Evolutionary conservation across 2,329 filamentous ascomycete genomes (phyloP).

Genomic region (Alternaria viburni): DNA sequence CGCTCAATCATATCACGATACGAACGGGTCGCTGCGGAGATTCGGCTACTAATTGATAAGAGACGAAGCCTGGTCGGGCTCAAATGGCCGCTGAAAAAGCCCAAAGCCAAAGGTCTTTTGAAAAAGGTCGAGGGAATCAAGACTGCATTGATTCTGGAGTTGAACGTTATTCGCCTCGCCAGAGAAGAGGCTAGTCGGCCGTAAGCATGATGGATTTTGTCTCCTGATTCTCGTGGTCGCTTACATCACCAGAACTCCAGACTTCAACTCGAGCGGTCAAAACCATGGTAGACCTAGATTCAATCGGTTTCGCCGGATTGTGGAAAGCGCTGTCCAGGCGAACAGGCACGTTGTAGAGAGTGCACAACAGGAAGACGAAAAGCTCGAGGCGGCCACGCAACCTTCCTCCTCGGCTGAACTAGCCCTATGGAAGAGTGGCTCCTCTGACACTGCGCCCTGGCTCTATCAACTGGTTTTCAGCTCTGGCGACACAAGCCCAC

Average conservation of each 20-base stretch:
- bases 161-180: constrained; percentile 21
- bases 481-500: background rate
- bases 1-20: background rate
- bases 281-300: background rate
- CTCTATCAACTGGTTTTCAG: constrained; percentile 26
- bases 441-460: constrained; percentile 28
- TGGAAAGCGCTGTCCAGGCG: constrained; percentile 25
- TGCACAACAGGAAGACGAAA: constrained; percentile 15
- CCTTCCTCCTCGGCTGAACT: constrained; percentile 7
- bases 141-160: constrained; percentile 13
- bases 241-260: background rate
- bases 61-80: constrained; percentile 14
- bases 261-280: background rate
- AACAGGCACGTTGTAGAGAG: constrained; percentile 23
- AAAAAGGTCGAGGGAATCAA: constrained; percentile 31
- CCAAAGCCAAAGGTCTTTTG: constrained; percentile 21
- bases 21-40: background rate
- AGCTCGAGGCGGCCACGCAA: background rate
- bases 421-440: constrained; percentile 16
- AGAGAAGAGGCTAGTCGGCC: constrained; percentile 11
- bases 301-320: constrained; percentile 25
- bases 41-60: constrained; percentile 4
- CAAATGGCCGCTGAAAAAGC: constrained; percentile 21
- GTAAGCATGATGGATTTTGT: background rate
- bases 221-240: too few relatives aligned